Conservation (phyloP, 2,329 filamentous ascomycete species). For the Bretziella fagacearum region DNA sequence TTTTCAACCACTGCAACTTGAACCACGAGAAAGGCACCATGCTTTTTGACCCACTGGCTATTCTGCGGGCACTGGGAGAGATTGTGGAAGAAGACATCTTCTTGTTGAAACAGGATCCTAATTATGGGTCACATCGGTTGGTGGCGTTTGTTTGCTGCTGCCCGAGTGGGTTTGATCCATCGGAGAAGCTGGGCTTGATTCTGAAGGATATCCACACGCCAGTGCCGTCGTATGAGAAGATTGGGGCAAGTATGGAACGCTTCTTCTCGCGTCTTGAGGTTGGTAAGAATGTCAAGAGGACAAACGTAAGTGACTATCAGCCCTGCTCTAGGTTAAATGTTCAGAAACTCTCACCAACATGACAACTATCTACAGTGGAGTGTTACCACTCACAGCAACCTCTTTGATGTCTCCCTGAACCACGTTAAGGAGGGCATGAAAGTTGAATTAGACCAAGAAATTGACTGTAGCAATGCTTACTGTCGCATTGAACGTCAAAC, state of each 20-base stretch:
- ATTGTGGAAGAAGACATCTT: constrained; percentile 40
- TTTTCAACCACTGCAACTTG: constrained; percentile 15
- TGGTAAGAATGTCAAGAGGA: constrained; percentile 32
- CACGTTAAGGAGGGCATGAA: constrained; percentile 23
- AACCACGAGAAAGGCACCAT: constrained; percentile 7
- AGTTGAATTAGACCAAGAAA: constrained; percentile 21
- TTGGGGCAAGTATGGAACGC: constrained; percentile 37
- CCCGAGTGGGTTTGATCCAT: constrained; percentile 35
- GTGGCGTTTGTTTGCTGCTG: constrained; percentile 36
- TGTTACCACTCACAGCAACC: constrained; percentile 26
- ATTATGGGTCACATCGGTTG: constrained; percentile 22
- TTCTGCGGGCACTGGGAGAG: constrained; percentile 28
- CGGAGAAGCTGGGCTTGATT: constrained; percentile 31
- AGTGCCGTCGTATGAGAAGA: constrained; percentile 38
- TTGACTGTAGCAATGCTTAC: constrained; percentile 25
- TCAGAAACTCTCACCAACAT: background rate
- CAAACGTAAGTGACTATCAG: constrained; percentile 28
- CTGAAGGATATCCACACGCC: constrained; percentile 34
- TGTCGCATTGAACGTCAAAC: constrained; percentile 36
- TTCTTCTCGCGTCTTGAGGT: constrained; percentile 33
- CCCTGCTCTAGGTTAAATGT: too few relatives aligned
- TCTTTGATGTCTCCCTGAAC: constrained; percentile 26
- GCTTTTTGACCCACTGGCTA: constrained; percentile 19
- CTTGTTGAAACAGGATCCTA: constrained; percentile 26
- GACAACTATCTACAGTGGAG: constrained; percentile 26